A percentile compares a stretch with the other conserved stretches of the same genome.
Conservation (phyloP, 2,329 filamentous ascomycete genomes). For the Penicillium aurantiogriseum region DNA sequence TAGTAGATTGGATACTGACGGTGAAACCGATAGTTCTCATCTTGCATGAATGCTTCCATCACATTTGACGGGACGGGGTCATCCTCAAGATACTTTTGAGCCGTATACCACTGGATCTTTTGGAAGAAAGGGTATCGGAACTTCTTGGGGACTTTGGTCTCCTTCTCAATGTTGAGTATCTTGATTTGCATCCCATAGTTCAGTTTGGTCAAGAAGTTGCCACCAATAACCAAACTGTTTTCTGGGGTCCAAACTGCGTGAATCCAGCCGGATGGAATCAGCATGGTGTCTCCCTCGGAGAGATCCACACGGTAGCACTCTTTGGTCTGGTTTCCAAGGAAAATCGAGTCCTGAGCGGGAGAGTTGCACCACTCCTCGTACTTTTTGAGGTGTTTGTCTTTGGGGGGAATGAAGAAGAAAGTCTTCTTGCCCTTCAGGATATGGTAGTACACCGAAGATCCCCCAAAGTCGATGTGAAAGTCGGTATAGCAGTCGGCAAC, state of each 20-base stretch:
- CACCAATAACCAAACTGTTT: constrained; percentile 68
- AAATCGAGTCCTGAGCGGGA: constrained; percentile 64
- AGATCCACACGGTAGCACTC: constrained; percentile 67
- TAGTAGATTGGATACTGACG: constrained; percentile 58
- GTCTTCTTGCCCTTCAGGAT: constrained; percentile 68
- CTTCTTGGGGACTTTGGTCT: constrained; percentile 63
- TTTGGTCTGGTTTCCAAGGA: constrained; percentile 62
- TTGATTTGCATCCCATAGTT: constrained; percentile 67
- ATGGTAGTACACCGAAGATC: constrained; percentile 69
- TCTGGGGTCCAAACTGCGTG: constrained; percentile 70
- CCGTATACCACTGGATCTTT: constrained; percentile 67
- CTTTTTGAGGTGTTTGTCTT: constrained; percentile 65
- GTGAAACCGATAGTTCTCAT: constrained; percentile 53
- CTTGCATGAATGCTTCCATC: constrained; percentile 54
- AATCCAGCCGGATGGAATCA: constrained; percentile 71
- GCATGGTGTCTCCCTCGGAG: constrained; percentile 65
- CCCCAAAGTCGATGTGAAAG: constrained; percentile 71
- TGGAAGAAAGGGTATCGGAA: constrained; percentile 69
- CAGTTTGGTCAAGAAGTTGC: constrained; percentile 65
- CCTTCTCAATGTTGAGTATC: constrained; percentile 65
- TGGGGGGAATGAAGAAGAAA: constrained; percentile 70
- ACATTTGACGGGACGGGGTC: constrained; percentile 62
- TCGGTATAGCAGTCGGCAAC: constrained; percentile 70
- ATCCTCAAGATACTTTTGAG: constrained; percentile 62
- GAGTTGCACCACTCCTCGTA: constrained; percentile 71